Evolutionary conservation across 1,284 basidiomycete genomes (phyloP), one percentile per base, ranked within the genome.

Genomic region (Ceratobasidium sp.): DNA sequence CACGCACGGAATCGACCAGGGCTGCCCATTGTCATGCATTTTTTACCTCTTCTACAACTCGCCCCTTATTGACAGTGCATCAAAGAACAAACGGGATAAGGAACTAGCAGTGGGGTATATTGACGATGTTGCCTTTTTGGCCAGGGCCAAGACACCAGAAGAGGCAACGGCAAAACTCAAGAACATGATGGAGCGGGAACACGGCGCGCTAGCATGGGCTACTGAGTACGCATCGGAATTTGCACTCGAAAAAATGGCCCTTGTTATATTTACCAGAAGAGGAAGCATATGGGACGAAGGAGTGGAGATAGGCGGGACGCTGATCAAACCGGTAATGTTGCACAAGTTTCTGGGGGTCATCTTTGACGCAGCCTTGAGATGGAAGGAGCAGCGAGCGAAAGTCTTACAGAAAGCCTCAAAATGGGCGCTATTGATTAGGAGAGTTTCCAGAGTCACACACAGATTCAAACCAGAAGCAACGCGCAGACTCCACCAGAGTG

Each of bases 1-100:
- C 0, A 61, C 18, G 35, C 80, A 76, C 55, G 80, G 82, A 0
- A 77, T 82, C 1, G 77, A 79, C 46, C 82, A 83, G 44, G 81
- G 81, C 23, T 80, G 79, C 75, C 80, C 80, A 6, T 73, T 79
- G 18, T 82, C 82, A 0, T 5, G 7, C 47, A 5, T 50, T 18
- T 50, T 50, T 23, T 50, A 50, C 47, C 47, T 50, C 47, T 7
- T 50, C 8, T 50, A 50, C 47, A 50, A 50, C 47, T 7, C 7
- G 8, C 7, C 6, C 47, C 47, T 50, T 7, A 50, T 50, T 18
- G 5, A 18, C n/a, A 23, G n/a, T 5, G 7, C 47, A n/a, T n/a
- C n/a, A n/a, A n/a, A n/a, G n/a, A n/a, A n/a, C n/a, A n/a, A n/a
- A n/a, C n/a, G n/a, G n/a, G n/a, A n/a, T n/a, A n/a, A n/a, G n/a